Evolutionary conservation across 768 basidiomycete genomes (phyloP), one percentile per base, ranked within the genome.

Genomic region (Leccinum broughii): DNA sequence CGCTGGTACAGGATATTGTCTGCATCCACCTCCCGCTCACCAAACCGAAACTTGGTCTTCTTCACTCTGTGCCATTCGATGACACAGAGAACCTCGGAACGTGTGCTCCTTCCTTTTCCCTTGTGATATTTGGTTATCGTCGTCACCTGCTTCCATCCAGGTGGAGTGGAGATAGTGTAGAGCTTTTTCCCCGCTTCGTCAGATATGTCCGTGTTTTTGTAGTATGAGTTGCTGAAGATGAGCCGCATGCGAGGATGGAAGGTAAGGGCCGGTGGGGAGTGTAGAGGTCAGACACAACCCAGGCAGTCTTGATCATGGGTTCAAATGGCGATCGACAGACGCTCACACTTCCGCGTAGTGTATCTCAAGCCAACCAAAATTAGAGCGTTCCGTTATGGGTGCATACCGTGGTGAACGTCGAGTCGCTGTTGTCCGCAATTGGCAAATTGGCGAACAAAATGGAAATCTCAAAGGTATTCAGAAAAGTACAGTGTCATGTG

Each of bases 51-150:
- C 14, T 63, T 63, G 7, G 72, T 68, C 9, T 72, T 66, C 52
- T 63, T 64, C 20, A 72, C 13, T 4, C 55, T 51, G 11, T 68
- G 67, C 69, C 72, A 74, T 46, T 76, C 69, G 17, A 77, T 72
- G 49, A 68, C 62, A 6, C 68, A 75, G 14, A 77, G 56, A 6
- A 61, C 60, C 6, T 65, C 64, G 28, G 59, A 35, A 2, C 8
- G 14, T 39, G 48, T 41, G 9, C 14, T 57, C 7, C 53, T 26
- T 22, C 1, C 17, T 13, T 30, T 50, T 26, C 56, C 51, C 17
- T 15, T 57, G 52, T 34, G 39, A 51, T 59, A 22, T 49, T 59
- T 59, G 48, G 49, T 61, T 55, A 64, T 52, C 22, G 63, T 63
- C 4, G 62, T 61, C 49, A 62, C 57, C 49, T 64, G 57, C 34